Base-by-base conservation (phyloP, 495 filamentous ascomycete genomes). In the Aspergillus wentii region DNA sequence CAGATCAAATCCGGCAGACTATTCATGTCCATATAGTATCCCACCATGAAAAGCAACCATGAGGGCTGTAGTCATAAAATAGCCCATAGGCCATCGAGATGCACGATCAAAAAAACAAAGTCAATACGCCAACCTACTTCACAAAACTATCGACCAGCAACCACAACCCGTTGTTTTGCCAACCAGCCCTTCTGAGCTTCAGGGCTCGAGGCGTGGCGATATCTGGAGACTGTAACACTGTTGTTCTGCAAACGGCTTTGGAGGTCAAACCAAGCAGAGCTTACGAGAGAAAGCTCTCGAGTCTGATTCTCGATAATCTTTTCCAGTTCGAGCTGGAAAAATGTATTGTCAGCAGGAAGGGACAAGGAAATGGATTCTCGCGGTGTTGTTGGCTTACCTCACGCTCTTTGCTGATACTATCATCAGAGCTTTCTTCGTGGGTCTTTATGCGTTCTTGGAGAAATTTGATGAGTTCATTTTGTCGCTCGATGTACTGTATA, bases 241-340 rank as follows among this genome's bases (percentile, higher is more conserved):
- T 90, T 94, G 62, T 84, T 89, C 64, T 96, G 90, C 44, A 95
- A 58, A 26, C 91, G 74, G 51, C 75, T 79, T 10, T 87, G 76
- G 27, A 96, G 75, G 48, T 95, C 87, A 61, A 95, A 94, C 86
- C 87, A 98, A 8, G 92, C 90, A 3, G 83, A 89, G 20, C 83
- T 71, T 42, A 98, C 88, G 60, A 97, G 78, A 35, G 68, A 70
- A 46, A 89, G 86, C 62, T 98, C 92, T 40, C 85, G 80, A 13
- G 61, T 47, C 55, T 86, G 76, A 30, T 88, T 71, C 40, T 82
- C 83, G 48, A 83, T 81, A 43, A 79, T 80, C 39, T 69, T 64
- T 41, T 81, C 66, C 27, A 84, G 77, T 49, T 74, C 69, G 49
- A 75, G 64, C 51, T 78, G 72, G 63, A 23, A n/a, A 15, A 31